A percentile compares a stretch with the other conserved stretches of the same genome.
Conservation (phyloP, 2,329 filamentous ascomycete species). For the Raffaelea albimanens region DNA sequence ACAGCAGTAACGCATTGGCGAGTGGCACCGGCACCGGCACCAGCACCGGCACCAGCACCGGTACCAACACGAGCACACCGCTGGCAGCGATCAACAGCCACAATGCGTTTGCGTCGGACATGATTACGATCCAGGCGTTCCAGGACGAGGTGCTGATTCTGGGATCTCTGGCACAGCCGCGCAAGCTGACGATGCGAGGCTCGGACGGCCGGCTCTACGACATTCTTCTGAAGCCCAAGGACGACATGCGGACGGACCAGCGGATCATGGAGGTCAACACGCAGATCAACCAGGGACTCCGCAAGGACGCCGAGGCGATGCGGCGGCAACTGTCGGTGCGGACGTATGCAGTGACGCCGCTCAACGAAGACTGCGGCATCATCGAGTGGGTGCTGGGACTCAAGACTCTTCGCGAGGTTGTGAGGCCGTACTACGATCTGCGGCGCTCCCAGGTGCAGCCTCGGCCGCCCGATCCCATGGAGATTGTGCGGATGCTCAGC, state of each 20-base stretch:
- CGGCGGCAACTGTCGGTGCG: constrained; percentile 89
- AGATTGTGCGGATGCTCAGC: constrained; percentile 55
- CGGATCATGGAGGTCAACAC: constrained; percentile 98
- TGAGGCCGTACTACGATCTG: constrained; percentile 38
- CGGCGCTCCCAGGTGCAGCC: constrained; percentile 67
- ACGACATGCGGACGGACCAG: constrained; percentile 94
- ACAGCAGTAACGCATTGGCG: not conserved
- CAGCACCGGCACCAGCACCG: constrained; percentile 20
- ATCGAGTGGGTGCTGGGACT: constrained; percentile 98
- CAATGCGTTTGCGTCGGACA: constrained; percentile 77
- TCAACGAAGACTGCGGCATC: constrained; percentile 95
- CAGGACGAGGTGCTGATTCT: constrained; percentile 83
- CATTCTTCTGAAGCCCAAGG: constrained; percentile 93
- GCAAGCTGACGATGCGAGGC: constrained; percentile 78
- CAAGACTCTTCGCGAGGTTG: constrained; percentile 85
- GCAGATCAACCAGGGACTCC: constrained; percentile 92
- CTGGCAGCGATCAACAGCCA: constrained; percentile 51
- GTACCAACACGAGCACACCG: constrained; percentile 31
- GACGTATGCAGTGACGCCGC: constrained; percentile 90
- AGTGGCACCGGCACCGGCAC: constrained; percentile 52
- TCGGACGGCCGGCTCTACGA: constrained; percentile 85
- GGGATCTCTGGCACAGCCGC: constrained; percentile 83
- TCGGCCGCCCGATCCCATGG: constrained; percentile 58
- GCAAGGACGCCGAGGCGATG: constrained; percentile 83
- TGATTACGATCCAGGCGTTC: constrained; percentile 73